Evolutionary conservation across 768 basidiomycete genomes (phyloP), one percentile per base, ranked within the genome.

Genomic region (Suillus spraguei): DNA sequence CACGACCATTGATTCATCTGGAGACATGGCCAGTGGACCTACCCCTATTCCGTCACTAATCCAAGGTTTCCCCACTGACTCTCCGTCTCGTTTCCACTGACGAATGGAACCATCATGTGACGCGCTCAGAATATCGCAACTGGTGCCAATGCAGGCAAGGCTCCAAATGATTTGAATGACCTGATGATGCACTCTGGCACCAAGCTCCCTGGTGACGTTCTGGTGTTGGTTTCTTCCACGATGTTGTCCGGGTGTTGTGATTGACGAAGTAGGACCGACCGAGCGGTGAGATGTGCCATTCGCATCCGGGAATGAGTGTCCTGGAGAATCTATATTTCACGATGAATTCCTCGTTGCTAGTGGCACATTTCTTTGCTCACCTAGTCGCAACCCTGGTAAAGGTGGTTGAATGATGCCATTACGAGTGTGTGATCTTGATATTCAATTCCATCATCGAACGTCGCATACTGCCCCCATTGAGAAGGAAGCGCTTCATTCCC

Each of bases 181-280:
- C 52, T 20, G 32, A 53, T 53, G 33, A 53, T 3, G 32, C 52
- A 20, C 10, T 35, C 17, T 4, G 20, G 52, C 32, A 32, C 32
- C 17, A 35, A 53, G 20, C 32, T 53, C 20, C 32, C 17, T 53
- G 52, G 17, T 53, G 52, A 11, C 52, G 52, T 35, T 53, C 52
- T 35, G 20, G 5, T 20, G 10, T 53, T 4, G 52, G 52, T 53
- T 53, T 53, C 52, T n/a, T 53, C 52, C 50, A 52, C 16, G 16
- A 20, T 5, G 50, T 52, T 4, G 50, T 52, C 32, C 2, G 7
- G 9, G 17, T 52, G 17, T 33, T 33, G 32, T 52, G 50, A 20
- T 52, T 52, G 17, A 33, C 50, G 9, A 52, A 52, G 17, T 52
- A 52, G 17, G 50, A 33, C 50, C 50, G 50, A 33, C 50, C 50